Evolutionary conservation across 306 rosid genomes (phyloP), one percentile per base, ranked within the genome.

Genomic region (Notholithocarpus densiflorus): DNA sequence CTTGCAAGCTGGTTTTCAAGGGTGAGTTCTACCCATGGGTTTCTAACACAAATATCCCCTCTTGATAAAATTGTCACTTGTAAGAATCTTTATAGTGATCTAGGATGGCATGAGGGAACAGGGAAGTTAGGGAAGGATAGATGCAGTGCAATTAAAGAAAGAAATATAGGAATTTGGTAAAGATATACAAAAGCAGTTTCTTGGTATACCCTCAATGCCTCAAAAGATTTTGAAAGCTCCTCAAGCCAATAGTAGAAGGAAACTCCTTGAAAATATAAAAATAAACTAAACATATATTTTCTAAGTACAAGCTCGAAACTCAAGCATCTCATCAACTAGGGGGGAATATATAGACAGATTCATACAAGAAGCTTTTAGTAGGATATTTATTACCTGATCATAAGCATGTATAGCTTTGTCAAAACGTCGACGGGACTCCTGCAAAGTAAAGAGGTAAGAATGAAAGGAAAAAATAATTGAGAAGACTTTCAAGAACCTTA

Each of bases 381-480:
- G 73, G 71, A 74, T 70, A 77, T 82, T 69, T 40, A 59, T 51
- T 86, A 95, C 99, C 99, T 95, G 99, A 85, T 95, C 99, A 82
- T 95, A 95, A 45, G 87, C 89, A 54, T 93, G 89, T 77, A 86
- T 83, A 53, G 96, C 85, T 85, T 93, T 91, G 88, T 95, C 96
- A 76, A 89, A 95, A 54, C 92, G 92, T 3, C 80, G 84, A 52
- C 98, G 92, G 17, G 98, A 91, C 23, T 91, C 98, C 99, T 95
- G 85, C 77, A 84, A 60, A 79, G 76, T 31, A 18, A 54, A 72
- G 62, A 70, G 72, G 68, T 76, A 34, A 77, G 53, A 29, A 71
- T 21, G 55, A 56, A 32, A 65, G 65, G 40, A 74, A 74, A 72
- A 31, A 77, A 62, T 9, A 59, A 65, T 52, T 2, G 52, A 73